Evolutionary conservation across 225 moss, liverwort and hornwort genomes (phyloP).

Genomic region (Sphagnum contortum): DNA sequence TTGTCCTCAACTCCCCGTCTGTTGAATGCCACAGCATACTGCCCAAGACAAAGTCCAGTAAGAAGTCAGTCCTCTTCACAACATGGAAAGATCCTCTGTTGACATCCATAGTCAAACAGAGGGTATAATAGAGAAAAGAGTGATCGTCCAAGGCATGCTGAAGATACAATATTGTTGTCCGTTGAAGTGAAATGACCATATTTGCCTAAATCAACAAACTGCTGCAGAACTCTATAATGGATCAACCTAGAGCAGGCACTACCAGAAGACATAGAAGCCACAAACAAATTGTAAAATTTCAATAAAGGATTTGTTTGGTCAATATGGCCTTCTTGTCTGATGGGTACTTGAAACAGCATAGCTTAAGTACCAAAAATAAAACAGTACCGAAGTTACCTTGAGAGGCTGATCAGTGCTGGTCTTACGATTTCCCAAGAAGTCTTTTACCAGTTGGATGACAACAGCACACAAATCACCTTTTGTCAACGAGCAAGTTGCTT

Average conservation of each 20-base stretch:
- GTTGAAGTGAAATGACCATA: not conserved
- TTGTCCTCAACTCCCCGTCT: slow-evolving; percentile 53
- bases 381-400: slow-evolving; percentile 25
- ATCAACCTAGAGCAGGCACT: not conserved
- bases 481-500: slow-evolving; percentile 62
- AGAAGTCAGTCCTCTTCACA: not conserved
- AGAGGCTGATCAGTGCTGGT: slow-evolving; percentile 23
- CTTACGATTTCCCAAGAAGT: slow-evolving; percentile 19
- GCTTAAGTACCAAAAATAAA: not conserved
- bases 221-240: too few species aligned
- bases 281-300: not conserved
- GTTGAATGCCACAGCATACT: slow-evolving; percentile 92
- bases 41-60: slow-evolving; percentile 9
- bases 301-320: not conserved
- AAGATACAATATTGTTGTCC: not conserved
- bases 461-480: slow-evolving; percentile 40
- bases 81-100: not conserved
- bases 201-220: too few species aligned
- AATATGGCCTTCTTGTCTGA: too few species aligned
- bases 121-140: not conserved
- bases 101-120: not conserved
- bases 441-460: slow-evolving; percentile 42
- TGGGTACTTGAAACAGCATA: too few species aligned
- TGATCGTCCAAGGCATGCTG: not conserved
- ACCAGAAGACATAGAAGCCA: not conserved